phyloP scores from a whole-genome alignment of 164 flowering plant genomes.

The Taxillus chinensis region DNA sequence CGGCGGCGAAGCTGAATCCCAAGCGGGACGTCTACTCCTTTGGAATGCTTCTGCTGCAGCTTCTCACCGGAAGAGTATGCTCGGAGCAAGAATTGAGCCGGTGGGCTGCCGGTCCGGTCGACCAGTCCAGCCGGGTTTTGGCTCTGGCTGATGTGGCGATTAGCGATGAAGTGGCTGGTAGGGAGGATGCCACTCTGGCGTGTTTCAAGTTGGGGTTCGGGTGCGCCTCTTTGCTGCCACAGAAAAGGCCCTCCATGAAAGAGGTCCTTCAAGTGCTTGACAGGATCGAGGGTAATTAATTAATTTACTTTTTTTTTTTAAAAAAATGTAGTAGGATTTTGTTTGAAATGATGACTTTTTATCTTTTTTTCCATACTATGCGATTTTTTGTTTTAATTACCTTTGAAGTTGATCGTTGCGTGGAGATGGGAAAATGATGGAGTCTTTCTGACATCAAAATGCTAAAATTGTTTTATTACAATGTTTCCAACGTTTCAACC shows the following conservation, averaged over 20 bases:
- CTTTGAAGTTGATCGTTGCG: too few species aligned
- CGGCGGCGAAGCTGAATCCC: slow-evolving; percentile 25
- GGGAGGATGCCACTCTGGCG: slow-evolving; percentile 34
- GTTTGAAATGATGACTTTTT: too few species aligned
- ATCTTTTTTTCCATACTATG: too few species aligned
- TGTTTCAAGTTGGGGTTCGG: slow-evolving; percentile 47
- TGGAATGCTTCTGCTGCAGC: slow-evolving; percentile 51
- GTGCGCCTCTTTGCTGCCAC: slow-evolving; percentile 45
- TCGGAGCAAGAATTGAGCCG: slow-evolving; percentile 36
- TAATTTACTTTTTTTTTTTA: too few species aligned
- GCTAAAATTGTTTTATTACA: too few species aligned
- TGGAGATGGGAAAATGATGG: too few species aligned
- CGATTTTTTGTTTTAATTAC: too few species aligned
- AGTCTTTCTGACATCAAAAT: too few species aligned
- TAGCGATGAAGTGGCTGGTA: slow-evolving; percentile 27
- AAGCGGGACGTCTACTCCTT: slow-evolving; percentile 67
- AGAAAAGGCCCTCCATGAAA: slow-evolving; percentile 63
- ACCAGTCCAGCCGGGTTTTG: slow-evolving; percentile 31
- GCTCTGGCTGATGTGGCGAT: slow-evolving; percentile 39
- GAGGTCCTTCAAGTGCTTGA: slow-evolving; percentile 47
- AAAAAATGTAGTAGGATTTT: too few species aligned
- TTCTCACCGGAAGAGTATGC: slow-evolving; percentile 38
- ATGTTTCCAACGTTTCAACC: too few species aligned
- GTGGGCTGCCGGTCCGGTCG: slow-evolving; percentile 26
- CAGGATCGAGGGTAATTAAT: slow-evolving; percentile 6